phyloP scores from a whole-genome alignment of 176 grass and related monocot species.

The Calamus simplicifolius region DNA sequence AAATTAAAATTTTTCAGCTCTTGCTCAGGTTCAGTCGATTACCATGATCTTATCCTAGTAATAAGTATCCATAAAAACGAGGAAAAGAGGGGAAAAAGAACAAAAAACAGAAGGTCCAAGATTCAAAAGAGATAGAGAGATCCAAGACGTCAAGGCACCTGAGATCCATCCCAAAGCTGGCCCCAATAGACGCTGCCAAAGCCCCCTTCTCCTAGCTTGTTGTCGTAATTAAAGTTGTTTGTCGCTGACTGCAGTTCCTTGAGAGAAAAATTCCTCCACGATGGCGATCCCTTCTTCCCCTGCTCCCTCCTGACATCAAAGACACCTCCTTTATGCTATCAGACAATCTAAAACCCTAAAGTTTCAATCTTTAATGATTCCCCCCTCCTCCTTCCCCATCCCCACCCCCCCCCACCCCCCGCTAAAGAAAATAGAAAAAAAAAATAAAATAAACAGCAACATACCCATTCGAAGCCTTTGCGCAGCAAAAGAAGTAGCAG shows the following conservation, averaged over 20 bases:
- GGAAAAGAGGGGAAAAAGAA: too few species aligned
- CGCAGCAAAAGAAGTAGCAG: constrained; percentile 47
- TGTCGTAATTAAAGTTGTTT: constrained; percentile 87
- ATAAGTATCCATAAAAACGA: too few species aligned
- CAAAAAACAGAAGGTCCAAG: too few species aligned
- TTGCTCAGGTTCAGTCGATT: too few species aligned
- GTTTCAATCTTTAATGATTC: too few species aligned
- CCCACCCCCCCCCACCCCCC: background rate
- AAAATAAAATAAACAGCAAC: background rate
- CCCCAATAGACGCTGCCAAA: constrained; percentile 78
- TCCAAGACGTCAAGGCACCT: constrained; percentile 25
- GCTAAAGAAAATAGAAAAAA: background rate
- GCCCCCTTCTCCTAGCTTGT: constrained; percentile 71
- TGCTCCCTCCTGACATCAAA: constrained; percentile 31
- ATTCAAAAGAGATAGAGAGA: too few species aligned
- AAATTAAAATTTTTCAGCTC: too few species aligned
- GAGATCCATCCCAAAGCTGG: constrained; percentile 80
- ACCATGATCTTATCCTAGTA: too few species aligned
- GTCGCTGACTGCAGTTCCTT: constrained; percentile 67
- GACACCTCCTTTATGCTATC: background rate
- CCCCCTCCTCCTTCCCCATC: too few species aligned
- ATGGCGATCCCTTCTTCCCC: constrained; percentile 22
- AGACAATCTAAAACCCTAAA: too few species aligned
- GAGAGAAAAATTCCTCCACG: constrained; percentile 55
- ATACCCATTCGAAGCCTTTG: constrained; percentile 18